Conservation (phyloP, 1,284 basidiomycete species). For the Ganoderma multipileum region DNA sequence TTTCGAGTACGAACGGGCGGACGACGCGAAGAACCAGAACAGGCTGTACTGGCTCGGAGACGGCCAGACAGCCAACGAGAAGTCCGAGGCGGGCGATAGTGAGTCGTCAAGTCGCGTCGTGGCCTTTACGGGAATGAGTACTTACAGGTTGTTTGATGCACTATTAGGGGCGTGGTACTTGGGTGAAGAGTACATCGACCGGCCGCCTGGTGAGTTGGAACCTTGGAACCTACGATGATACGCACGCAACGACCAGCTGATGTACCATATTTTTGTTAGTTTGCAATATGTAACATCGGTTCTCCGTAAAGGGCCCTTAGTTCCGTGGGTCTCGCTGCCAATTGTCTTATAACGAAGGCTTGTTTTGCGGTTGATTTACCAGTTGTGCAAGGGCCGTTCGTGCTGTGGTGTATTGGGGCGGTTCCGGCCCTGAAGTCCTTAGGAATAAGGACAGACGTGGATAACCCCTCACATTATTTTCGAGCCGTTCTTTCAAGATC, state of each 20-base stretch:
- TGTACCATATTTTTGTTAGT: background rate
- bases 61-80: background rate
- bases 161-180: background rate
- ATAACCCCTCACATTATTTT: too few species aligned
- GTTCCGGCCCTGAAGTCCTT: too few species aligned
- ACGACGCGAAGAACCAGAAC: background rate
- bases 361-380: too few species aligned
- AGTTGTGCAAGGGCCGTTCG: too few species aligned
- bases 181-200: background rate
- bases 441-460: too few species aligned
- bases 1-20: background rate
- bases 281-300: background rate
- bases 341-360: too few species aligned
- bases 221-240: background rate
- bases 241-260: background rate
- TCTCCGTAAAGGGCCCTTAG: too few species aligned
- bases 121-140: background rate
- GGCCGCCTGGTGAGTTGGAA: background rate
- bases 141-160: background rate
- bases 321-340: too few species aligned
- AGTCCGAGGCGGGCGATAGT: background rate
- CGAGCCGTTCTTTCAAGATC: too few species aligned
- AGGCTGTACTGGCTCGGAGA: background rate
- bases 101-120: background rate
- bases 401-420: too few species aligned